Base-by-base conservation (phyloP, 176 grass and related monocot genomes). In the maize (Zea mays) region DNA sequence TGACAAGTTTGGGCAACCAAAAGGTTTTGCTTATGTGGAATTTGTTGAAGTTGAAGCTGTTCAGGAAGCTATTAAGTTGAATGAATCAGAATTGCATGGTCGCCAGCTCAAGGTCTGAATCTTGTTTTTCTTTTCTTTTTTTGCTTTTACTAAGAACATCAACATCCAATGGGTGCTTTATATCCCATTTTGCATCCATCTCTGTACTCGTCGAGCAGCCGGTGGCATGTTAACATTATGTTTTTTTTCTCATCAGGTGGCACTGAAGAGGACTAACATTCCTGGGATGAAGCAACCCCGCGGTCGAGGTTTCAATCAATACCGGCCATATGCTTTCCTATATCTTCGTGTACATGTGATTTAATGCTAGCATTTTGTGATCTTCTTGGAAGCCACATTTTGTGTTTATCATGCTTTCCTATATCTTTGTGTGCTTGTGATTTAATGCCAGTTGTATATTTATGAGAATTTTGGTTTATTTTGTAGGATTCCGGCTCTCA, bases 11-110 rank as follows among this genome's bases (percentile, higher is more conserved):
- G 92, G 92, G 37, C 92, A 94, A 15, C 92, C 92, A 17, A 94
- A 94, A 80, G 88, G 92, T 19, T 94, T 94, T 88, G 92, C 88
- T 70, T 94, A 90, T 51, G 92, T n/a, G n/a, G n/a, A n/a, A n/a
- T n/a, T n/a, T n/a, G n/a, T n/a, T n/a, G n/a, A n/a, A n/a, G n/a
- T n/a, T n/a, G n/a, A n/a, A n/a, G n/a, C n/a, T n/a, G n/a, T n/a
- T n/a, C n/a, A n/a, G n/a, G n/a, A n/a, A n/a, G 92, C 92, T 81
- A 6, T 94, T 67, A 87, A 86, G 21, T 67, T 93, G 58, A 90
- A 90, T 35, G 91, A 90, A 10, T 88, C 91, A 33, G 92, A 94
- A 60, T 59, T 90, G 34, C 92, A 94, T 84, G 88, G 88, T 33
- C 83, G 88, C 35, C 88, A 90, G 79, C 79, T 94, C 49, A 94